Percentiles rank a stretch among this genome's conserved stretches.
Conservation (phyloP, 306 rosid genomes). For the Astragalus membranaceus region DNA sequence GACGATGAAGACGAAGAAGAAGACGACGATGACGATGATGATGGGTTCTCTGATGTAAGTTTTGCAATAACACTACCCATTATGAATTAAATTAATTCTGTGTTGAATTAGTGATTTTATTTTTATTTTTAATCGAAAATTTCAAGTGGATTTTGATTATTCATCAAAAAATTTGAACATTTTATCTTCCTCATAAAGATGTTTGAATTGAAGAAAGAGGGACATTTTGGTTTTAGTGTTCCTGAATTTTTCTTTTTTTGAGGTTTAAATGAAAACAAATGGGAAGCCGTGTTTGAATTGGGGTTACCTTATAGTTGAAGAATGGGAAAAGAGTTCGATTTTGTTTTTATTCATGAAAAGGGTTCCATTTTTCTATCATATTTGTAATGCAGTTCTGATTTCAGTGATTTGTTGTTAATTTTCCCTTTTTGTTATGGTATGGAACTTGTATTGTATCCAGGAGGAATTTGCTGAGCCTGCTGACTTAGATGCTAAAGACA, state of each 20-base stretch:
- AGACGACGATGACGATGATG: constrained; percentile 26
- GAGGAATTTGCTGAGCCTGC: constrained; percentile 62
- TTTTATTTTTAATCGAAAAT: background rate
- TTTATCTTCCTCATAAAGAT: background rate
- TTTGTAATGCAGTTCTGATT: background rate
- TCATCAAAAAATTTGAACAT: background rate
- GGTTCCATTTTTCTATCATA: background rate
- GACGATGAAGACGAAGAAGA: background rate
- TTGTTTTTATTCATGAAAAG: background rate
- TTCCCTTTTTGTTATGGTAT: background rate
- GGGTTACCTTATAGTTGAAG: background rate
- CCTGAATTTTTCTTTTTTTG: background rate
- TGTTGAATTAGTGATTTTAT: background rate
- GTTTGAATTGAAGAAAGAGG: background rate
- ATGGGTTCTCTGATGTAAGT: constrained; percentile 57
- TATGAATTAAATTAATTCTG: background rate
- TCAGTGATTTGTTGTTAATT: background rate
- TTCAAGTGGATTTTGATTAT: background rate
- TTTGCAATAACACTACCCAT: background rate
- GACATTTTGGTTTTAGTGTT: background rate
- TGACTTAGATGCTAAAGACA: constrained; percentile 34
- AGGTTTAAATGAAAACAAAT: no score
- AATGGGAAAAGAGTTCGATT: background rate
- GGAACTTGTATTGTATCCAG: constrained; percentile 33
- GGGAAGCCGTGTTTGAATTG: background rate